Evolutionary conservation across 129 eudicot species (phyloP).

Genomic region (Tagetes patula): DNA sequence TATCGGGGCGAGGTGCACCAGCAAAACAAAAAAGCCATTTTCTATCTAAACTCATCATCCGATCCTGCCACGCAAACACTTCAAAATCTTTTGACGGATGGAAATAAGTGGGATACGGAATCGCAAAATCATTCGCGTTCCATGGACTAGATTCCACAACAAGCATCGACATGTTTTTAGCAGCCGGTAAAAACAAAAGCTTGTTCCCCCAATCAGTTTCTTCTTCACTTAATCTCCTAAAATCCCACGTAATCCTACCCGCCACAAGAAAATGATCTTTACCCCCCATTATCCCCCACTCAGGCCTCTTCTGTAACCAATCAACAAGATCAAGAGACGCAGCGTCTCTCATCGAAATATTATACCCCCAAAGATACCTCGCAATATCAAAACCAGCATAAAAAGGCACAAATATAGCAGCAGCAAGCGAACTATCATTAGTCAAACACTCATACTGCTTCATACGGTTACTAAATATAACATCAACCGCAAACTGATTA

Average conservation of each 20-base stretch:
- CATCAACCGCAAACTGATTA: conserved; percentile 46
- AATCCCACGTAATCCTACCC: conserved; percentile 60
- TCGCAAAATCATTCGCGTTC: conserved; percentile 41
- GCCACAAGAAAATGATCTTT: conserved; percentile 53
- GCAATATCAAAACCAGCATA: conserved; percentile 61
- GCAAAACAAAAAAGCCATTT: conserved; percentile 45
- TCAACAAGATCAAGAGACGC: conserved; percentile 43
- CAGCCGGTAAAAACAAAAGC: conserved; percentile 47
- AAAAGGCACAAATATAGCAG: conserved; percentile 53
- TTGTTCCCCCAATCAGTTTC: conserved; percentile 48
- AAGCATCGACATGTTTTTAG: conserved; percentile 54
- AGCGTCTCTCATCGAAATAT: conserved; percentile 40
- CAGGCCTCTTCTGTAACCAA: conserved; percentile 44
- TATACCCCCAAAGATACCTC: conserved; percentile 40
- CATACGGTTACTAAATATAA: conserved; percentile 52
- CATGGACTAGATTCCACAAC: conserved; percentile 44
- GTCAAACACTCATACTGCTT: conserved; percentile 56
- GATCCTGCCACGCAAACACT: conserved; percentile 48
- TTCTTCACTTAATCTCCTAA: conserved; percentile 37
- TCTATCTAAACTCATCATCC: conserved; percentile 27
- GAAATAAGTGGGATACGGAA: conserved; percentile 58
- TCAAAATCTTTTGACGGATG: conserved; percentile 43
- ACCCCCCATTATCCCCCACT: conserved; percentile 47
- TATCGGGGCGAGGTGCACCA: conserved; percentile 54
- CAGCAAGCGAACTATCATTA: conserved; percentile 41